phyloP scores from a whole-genome alignment of 805 yeast species.

The Kodamaea jinghongensis region DNA sequence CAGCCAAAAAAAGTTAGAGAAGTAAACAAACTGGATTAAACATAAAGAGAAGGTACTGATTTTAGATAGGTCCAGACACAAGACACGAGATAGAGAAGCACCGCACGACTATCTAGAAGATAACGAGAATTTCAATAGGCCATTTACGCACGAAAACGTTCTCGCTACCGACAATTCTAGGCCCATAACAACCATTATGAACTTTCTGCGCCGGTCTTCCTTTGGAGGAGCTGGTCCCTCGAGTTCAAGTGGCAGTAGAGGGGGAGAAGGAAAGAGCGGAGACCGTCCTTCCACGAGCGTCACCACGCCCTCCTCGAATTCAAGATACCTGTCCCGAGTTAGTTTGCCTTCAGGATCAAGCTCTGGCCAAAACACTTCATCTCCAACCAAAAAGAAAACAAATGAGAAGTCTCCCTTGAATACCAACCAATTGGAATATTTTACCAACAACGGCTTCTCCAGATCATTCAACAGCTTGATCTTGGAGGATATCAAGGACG shows the following conservation, averaged over 20 bases:
- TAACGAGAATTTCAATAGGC: background rate
- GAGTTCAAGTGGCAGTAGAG: no score
- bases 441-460: slow-evolving; percentile 39
- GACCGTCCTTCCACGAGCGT: background rate
- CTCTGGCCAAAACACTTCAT: background rate
- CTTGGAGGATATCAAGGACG: slow-evolving; percentile 34
- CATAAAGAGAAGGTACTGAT: no score
- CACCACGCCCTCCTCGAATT: slow-evolving; percentile 2
- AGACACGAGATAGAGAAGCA: no score
- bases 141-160: background rate
- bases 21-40: no score
- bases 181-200: background rate
- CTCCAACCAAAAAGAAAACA: background rate
- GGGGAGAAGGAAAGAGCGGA: no score
- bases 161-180: background rate
- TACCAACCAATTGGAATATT: slow-evolving; percentile 24
- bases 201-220: slow-evolving; percentile 5
- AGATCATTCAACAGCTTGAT: slow-evolving; percentile 43
- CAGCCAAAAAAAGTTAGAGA: no score
- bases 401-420: slow-evolving; percentile 3
- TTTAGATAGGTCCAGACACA: no score
- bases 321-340: background rate
- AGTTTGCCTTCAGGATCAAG: background rate
- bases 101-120: no score
- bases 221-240: background rate